These are phyloP conservation scores for Aristolochia fimbriata DNA, from an alignment of 164 flowering plant genomes.

Conservation along the genomic window DNA sequence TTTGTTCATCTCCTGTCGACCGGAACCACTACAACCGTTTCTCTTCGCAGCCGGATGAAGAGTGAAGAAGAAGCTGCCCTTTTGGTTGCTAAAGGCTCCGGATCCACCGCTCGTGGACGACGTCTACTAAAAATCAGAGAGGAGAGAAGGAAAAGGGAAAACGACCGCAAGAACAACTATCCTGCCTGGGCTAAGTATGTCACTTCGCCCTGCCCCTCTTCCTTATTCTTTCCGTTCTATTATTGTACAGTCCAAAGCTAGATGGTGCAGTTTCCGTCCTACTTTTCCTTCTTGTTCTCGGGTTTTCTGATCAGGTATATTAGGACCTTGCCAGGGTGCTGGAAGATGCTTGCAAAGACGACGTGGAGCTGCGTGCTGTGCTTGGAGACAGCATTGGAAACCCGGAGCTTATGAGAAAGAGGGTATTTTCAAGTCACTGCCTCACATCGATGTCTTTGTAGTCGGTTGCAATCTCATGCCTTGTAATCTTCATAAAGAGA, in stretches of 20 bases:
- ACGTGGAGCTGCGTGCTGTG: conserved; percentile 67
- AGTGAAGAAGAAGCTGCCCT: background rate
- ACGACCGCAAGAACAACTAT: conserved; percentile 57
- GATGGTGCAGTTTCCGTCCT: too few species aligned
- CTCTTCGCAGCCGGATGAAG: background rate
- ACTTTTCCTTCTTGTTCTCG: too few species aligned
- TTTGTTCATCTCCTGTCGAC: too few species aligned
- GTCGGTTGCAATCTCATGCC: background rate
- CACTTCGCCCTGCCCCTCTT: background rate
- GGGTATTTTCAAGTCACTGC: conserved; percentile 20
- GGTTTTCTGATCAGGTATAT: too few species aligned
- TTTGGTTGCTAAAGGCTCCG: conserved; percentile 41
- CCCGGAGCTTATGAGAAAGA: conserved; percentile 85
- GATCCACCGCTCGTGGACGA: conserved; percentile 78
- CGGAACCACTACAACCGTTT: background rate
- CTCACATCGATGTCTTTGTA: background rate
- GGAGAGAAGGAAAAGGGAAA: conserved; percentile 73
- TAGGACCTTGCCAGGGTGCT: conserved; percentile 36
- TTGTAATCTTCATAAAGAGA: background rate
- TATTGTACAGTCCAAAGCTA: background rate
- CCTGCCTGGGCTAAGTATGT: conserved; percentile 78
- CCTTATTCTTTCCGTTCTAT: background rate
- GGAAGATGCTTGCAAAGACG: conserved; percentile 72
- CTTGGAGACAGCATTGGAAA: conserved; percentile 90
- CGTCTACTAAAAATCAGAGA: conserved; percentile 66